Conservation (phyloP, 768 basidiomycete species). For the Lactifluus piperatus region DNA sequence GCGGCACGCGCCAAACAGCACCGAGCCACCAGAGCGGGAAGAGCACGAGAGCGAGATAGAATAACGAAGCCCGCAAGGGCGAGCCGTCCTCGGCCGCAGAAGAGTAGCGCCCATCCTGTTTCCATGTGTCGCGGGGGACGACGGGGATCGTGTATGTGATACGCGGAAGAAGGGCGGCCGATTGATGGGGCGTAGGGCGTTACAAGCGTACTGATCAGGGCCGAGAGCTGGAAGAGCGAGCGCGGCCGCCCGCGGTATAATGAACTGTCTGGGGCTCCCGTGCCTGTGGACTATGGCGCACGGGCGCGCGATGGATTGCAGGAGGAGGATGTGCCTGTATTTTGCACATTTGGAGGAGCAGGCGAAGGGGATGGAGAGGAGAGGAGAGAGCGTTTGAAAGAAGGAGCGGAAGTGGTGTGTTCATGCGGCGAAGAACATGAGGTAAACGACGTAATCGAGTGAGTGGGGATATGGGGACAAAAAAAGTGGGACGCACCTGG, state of each 20-base stretch:
- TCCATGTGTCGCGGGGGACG: slow-evolving; percentile 48
- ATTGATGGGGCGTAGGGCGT: slow-evolving; percentile 74
- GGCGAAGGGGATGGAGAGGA: slow-evolving; percentile 34
- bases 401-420: slow-evolving; percentile 48
- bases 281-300: slow-evolving; percentile 18
- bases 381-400: slow-evolving; percentile 63
- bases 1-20: slow-evolving; percentile 46
- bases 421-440: slow-evolving; percentile 6
- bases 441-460: slow-evolving; percentile 19
- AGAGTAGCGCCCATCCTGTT: slow-evolving; percentile 55
- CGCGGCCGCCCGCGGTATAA: slow-evolving; percentile 20
- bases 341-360: slow-evolving; percentile 33
- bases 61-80: slow-evolving; percentile 66
- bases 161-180: slow-evolving; percentile 40
- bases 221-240: slow-evolving; percentile 56
- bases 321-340: slow-evolving; percentile 37
- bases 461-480: not conserved
- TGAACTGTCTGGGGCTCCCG: not conserved
- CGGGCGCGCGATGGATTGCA: slow-evolving; percentile 24
- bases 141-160: slow-evolving; percentile 76
- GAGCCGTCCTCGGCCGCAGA: slow-evolving; percentile 42
- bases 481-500: slow-evolving; percentile 36
- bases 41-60: slow-evolving; percentile 62
- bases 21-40: slow-evolving; percentile 61
- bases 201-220: slow-evolving; percentile 69